phyloP scores from a whole-genome alignment of 768 basidiomycete species.

The Tricholoma hemisulphureum region DNA sequence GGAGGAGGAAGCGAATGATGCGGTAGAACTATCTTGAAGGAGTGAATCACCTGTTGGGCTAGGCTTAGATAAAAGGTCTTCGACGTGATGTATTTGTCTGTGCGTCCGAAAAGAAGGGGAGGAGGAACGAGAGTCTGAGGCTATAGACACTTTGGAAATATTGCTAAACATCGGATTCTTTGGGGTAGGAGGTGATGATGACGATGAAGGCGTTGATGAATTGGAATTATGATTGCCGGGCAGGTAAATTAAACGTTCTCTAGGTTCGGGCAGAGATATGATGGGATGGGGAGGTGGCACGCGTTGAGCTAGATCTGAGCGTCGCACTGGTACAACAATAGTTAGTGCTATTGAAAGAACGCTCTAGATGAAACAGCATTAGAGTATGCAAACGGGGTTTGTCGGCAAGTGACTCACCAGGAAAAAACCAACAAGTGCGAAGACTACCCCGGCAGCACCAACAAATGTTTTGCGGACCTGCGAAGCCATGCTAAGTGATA shows the following conservation, averaged over 20 bases:
- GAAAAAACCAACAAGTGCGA: conserved; percentile 33
- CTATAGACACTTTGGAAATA: neutral
- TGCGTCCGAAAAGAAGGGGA: neutral
- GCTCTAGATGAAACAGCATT: conserved; percentile 26
- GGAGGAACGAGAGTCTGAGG: neutral
- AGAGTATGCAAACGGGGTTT: neutral
- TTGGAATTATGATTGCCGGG: neutral
- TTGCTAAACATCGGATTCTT: neutral
- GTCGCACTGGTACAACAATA: neutral
- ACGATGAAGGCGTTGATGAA: neutral
- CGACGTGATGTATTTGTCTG: neutral
- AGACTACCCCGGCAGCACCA: conserved; percentile 31
- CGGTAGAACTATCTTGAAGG: neutral
- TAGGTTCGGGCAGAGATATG: neutral
- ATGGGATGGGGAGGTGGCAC: neutral
- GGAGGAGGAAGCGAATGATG: conserved; percentile 10
- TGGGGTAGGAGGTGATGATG: neutral
- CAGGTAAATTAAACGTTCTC: neutral
- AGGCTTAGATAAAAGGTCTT: conserved; percentile 4
- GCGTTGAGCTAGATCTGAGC: neutral
- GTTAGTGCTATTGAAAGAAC: conserved; percentile 24
- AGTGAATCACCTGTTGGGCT: conserved; percentile 11
- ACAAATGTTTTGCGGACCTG: conserved; percentile 24
- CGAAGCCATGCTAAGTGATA: neutral
- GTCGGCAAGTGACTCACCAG: conserved; percentile 27